Evolutionary conservation across 208 protist species (phyloP).

Genomic region (Angomonas deanei): DNA sequence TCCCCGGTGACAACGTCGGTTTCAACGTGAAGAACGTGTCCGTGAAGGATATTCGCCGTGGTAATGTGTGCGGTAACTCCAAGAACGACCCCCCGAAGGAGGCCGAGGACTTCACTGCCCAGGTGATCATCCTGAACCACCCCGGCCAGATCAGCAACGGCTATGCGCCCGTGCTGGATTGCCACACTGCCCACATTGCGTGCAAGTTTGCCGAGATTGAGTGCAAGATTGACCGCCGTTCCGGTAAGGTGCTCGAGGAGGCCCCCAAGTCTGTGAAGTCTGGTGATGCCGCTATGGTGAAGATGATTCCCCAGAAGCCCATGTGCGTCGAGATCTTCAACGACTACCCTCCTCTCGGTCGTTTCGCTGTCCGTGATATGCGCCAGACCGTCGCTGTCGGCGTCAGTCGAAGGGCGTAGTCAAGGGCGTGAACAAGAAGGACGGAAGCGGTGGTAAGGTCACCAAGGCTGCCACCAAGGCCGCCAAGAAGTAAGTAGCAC

Average conservation of each 20-base stretch:
- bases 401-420: no score
- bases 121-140: constrained; percentile 94
- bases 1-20: constrained; percentile 91
- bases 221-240: constrained; percentile 90
- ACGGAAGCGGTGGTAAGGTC: constrained; percentile 60
- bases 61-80: constrained; percentile 56
- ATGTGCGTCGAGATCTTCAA: constrained; percentile 94
- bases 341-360: constrained; percentile 92
- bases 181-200: constrained; percentile 93
- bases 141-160: constrained; percentile 86
- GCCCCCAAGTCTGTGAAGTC: constrained; percentile 86
- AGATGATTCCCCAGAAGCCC: constrained; percentile 84
- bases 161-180: constrained; percentile 90
- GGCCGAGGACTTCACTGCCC: constrained; percentile 74
- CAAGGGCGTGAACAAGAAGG: constrained; percentile 82
- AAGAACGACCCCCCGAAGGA: constrained; percentile 66
- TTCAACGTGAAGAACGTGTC: constrained; percentile 94
- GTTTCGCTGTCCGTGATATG: constrained; percentile 95
- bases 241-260: constrained; percentile 89
- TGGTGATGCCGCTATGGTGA: constrained; percentile 90
- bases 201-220: constrained; percentile 89
- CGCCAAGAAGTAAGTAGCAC: constrained; percentile 26
- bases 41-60: constrained; percentile 90
- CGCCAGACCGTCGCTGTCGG: constrained; percentile 95
- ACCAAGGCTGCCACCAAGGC: constrained; percentile 68